Conservation (phyloP, 2,329 filamentous ascomycete genomes). For the Xylariales sp. region DNA sequence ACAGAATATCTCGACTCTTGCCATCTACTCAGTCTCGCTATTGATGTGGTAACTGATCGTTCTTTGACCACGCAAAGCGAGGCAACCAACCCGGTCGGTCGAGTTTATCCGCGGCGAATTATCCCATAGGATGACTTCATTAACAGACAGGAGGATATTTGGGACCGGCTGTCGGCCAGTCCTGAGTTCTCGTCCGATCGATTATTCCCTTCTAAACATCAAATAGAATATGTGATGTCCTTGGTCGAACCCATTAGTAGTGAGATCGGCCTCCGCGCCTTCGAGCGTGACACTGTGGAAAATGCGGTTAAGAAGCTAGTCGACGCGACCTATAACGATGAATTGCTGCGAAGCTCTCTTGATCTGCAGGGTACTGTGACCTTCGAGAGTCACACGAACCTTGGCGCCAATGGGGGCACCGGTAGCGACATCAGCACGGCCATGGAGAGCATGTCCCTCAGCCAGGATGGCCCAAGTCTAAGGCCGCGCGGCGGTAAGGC, state of each 20-base stretch:
- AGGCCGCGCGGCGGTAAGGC: slow-evolving; percentile 5
- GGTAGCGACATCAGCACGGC: slow-evolving; percentile 19
- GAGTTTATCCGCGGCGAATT: slow-evolving; percentile 29
- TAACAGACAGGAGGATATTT: slow-evolving; percentile 25
- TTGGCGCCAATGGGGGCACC: slow-evolving; percentile 17
- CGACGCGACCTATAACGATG: slow-evolving; percentile 19
- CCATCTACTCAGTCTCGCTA: slow-evolving; percentile 24
- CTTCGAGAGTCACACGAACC: slow-evolving; percentile 32
- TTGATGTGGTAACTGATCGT: slow-evolving; percentile 24
- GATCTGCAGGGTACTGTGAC: slow-evolving; percentile 26
- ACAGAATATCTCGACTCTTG: slow-evolving; percentile 26
- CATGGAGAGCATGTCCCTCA: slow-evolving; percentile 18
- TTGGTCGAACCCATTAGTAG: slow-evolving; percentile 27
- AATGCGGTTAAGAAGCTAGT: slow-evolving; percentile 29
- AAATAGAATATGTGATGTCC: slow-evolving; percentile 28
- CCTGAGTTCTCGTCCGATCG: slow-evolving; percentile 20
- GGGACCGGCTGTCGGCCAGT: slow-evolving; percentile 19
- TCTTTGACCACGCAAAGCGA: slow-evolving; percentile 27
- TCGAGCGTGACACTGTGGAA: slow-evolving; percentile 29
- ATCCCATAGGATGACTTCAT: slow-evolving; percentile 29
- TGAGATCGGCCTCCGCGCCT: slow-evolving; percentile 28
- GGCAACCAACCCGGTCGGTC: slow-evolving; percentile 25
- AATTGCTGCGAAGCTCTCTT: slow-evolving; percentile 20
- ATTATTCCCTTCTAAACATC: slow-evolving; percentile 24
- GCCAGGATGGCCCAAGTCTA: slow-evolving; percentile 6